Evolutionary conservation across 441 rosid genomes (phyloP).

Genomic region (Mallotus repandus): DNA sequence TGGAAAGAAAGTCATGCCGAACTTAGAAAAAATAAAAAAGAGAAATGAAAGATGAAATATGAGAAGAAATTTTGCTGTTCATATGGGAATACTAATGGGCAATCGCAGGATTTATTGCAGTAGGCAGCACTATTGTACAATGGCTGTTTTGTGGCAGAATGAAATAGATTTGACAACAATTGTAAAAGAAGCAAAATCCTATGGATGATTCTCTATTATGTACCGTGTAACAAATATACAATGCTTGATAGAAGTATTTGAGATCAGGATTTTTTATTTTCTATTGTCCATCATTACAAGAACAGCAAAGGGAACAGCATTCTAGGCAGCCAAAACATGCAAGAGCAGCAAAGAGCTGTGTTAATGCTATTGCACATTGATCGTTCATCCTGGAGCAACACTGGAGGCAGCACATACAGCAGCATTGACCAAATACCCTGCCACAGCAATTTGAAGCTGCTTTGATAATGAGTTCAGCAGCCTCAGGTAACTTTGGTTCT

Average conservation of each 20-base stretch:
- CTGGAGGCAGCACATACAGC: slow-evolving; percentile 84
- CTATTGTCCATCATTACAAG: slow-evolving; percentile 43
- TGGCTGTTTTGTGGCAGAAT: too few species aligned
- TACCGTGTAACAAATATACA: not conserved
- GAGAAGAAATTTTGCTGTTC: not conserved
- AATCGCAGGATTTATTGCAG: too few species aligned
- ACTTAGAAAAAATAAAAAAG: not conserved
- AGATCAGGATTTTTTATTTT: not conserved
- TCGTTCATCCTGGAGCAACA: slow-evolving; percentile 70
- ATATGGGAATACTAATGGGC: too few species aligned
- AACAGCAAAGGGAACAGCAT: slow-evolving; percentile 82
- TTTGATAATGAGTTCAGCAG: slow-evolving; percentile 62
- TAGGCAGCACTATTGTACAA: too few species aligned
- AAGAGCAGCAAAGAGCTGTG: slow-evolving; percentile 66
- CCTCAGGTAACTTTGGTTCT: slow-evolving; percentile 59
- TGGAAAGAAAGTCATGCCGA: not conserved
- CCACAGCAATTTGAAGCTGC: slow-evolving; percentile 85
- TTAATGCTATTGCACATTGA: slow-evolving; percentile 52
- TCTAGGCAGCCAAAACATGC: slow-evolving; percentile 86
- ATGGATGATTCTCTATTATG: not conserved
- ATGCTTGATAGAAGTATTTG: not conserved
- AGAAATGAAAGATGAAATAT: not conserved
- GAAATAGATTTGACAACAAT: not conserved
- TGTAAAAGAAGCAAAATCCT: not conserved
- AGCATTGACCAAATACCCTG: slow-evolving; percentile 47